Evolutionary conservation across 805 yeast species (phyloP).

Genomic region (Kazachstania martiniae): DNA sequence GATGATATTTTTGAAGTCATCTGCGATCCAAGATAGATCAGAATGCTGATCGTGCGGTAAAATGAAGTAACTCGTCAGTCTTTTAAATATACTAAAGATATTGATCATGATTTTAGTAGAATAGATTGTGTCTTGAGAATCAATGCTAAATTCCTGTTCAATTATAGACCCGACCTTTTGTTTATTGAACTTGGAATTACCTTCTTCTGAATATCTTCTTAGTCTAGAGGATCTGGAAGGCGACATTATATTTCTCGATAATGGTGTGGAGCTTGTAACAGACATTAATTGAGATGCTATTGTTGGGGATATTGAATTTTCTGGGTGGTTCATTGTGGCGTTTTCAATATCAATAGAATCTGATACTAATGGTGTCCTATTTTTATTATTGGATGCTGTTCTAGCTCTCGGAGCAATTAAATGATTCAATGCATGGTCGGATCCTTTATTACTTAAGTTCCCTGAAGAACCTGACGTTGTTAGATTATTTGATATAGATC

Average conservation of each 20-base stretch:
- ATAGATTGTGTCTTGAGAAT: slow-evolving; percentile 1
- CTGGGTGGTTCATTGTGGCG: too few relatives aligned
- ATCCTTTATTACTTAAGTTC: too few relatives aligned
- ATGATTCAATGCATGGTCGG: slow-evolving; percentile 3
- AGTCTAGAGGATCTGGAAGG: slow-evolving; percentile 7
- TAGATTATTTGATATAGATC: slow-evolving; percentile 4
- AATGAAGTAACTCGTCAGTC: slow-evolving; percentile 18
- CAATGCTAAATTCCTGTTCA: background rate
- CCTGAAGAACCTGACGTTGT: background rate
- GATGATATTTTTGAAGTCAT: slow-evolving; percentile 19
- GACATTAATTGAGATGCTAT: slow-evolving; percentile 7
- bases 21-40: slow-evolving; percentile 11
- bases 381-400: slow-evolving; percentile 2
- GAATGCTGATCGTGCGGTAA: slow-evolving; percentile 14
- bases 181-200: background rate
- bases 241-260: slow-evolving; percentile 7
- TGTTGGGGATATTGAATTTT: slow-evolving; percentile 3
- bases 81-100: slow-evolving; percentile 23
- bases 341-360: background rate
- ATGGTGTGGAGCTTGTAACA: slow-evolving; percentile 8
- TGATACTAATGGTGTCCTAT: background rate
- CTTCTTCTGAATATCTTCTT: slow-evolving; percentile 15
- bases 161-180: background rate
- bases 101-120: slow-evolving; percentile 23
- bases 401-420: slow-evolving; percentile 13